Percentiles rank a stretch among this genome's conserved stretches.
Evolutionary conservation across 202 grass and related monocot species (phyloP).

Genomic region (Saccharum hybrid): DNA sequence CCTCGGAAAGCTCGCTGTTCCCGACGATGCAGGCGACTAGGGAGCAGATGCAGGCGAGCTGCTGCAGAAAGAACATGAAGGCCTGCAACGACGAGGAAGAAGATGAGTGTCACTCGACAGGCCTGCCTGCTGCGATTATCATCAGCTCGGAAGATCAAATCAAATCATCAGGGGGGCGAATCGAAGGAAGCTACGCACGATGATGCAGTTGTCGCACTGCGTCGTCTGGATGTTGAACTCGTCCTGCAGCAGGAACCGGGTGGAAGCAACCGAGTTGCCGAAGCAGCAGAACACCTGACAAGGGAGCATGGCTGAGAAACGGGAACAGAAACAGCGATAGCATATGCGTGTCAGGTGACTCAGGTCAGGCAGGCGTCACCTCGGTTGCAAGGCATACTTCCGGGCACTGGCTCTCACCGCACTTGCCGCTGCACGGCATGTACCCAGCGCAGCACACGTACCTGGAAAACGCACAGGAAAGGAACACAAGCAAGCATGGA

Average conservation of each 20-base stretch:
- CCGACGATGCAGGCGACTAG: constrained; percentile 62
- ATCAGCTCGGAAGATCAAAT: not conserved
- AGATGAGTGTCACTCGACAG: not conserved
- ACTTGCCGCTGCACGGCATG: constrained; percentile 73
- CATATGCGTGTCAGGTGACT: not conserved
- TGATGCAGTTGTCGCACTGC: constrained; percentile 83
- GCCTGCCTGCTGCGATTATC: not conserved
- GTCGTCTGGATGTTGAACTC: constrained; percentile 81
- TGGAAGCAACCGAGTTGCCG: constrained; percentile 69
- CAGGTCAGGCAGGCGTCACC: constrained; percentile 22
- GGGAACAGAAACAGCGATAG: not conserved
- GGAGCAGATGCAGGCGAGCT: constrained; percentile 78
- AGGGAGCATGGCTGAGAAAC: too few relatives aligned
- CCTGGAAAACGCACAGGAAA: constrained; percentile 20
- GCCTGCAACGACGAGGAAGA: not conserved
- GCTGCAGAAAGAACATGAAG: constrained; percentile 76
- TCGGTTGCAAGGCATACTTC: constrained; percentile 71
- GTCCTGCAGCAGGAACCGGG: constrained; percentile 78
- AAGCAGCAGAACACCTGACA: constrained; percentile 49
- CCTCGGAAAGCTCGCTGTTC: constrained; percentile 53
- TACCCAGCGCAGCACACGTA: constrained; percentile 78
- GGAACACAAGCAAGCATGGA: not conserved
- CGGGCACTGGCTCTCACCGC: constrained; percentile 65
- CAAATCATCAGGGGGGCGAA: not conserved
- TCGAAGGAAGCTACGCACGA: constrained; percentile 47